Percentiles rank a stretch among this genome's conserved stretches.
Conservation (phyloP, 1,284 basidiomycete species). For the Moesziomyces aphidis region DNA sequence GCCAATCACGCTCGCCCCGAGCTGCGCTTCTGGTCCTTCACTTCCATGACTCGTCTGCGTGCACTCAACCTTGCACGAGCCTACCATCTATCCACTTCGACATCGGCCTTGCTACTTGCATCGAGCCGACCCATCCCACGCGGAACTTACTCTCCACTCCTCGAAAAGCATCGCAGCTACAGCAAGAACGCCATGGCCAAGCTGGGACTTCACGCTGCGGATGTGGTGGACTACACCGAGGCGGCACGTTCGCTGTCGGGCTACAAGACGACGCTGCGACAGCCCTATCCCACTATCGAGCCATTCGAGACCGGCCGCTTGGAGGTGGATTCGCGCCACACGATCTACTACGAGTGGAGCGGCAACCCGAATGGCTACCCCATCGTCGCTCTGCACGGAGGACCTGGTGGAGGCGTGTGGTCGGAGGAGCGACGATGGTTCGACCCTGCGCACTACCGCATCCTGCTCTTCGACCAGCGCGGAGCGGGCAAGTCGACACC, state of each 20-base stretch:
- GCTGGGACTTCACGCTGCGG: constrained; percentile 44
- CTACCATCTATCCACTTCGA: not conserved
- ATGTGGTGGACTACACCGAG: constrained; percentile 36
- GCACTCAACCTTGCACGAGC: not conserved
- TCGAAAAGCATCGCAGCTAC: not conserved
- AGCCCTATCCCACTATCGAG: constrained; percentile 57
- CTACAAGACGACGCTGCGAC: constrained; percentile 41
- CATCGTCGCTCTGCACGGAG: constrained; percentile 63
- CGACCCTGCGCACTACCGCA: constrained; percentile 60
- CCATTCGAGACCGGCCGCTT: constrained; percentile 56
- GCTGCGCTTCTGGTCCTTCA: not conserved
- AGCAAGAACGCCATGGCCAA: constrained; percentile 13
- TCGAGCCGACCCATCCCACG: too few species aligned
- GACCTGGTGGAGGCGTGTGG: constrained; percentile 63
- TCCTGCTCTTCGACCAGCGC: constrained; percentile 72
- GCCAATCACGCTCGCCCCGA: not conserved
- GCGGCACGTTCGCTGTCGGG: constrained; percentile 46
- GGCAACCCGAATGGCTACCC: constrained; percentile 60
- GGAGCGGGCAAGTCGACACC: constrained; percentile 83
- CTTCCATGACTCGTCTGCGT: not conserved
- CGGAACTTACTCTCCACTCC: not conserved
- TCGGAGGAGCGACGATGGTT: constrained; percentile 61
- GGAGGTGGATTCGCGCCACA: constrained; percentile 51
- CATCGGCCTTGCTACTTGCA: not conserved
- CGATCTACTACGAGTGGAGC: constrained; percentile 58